Evolutionary conservation across 2,329 filamentous ascomycete species (phyloP).

Genomic region (Scorias spongiosa): DNA sequence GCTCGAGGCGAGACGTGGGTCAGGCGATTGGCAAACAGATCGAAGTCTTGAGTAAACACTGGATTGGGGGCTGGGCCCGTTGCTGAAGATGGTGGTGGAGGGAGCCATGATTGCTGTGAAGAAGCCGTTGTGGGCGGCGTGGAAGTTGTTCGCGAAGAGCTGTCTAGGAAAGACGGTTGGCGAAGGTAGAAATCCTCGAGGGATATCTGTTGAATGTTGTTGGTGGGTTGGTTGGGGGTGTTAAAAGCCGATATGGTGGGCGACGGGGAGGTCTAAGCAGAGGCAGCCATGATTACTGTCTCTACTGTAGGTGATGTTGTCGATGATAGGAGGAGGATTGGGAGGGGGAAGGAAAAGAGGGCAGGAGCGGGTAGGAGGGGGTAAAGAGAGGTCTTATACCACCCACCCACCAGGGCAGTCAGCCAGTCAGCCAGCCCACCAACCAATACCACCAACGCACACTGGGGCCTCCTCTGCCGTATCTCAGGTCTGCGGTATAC

Average conservation of each 20-base stretch:
- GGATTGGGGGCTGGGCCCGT: constrained; percentile 35
- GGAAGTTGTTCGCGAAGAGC: constrained; percentile 48
- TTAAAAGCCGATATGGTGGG: constrained; percentile 15
- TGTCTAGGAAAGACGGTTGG: constrained; percentile 7
- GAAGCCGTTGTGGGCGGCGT: constrained; percentile 74
- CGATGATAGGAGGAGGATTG: constrained; percentile 6
- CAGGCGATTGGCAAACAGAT: constrained; percentile 36
- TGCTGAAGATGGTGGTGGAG: constrained; percentile 40
- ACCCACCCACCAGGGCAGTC: background rate
- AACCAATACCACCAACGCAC: no score
- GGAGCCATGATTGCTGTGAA: constrained; percentile 59
- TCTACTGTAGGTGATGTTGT: constrained; percentile 12
- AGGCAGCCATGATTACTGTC: constrained; percentile 18
- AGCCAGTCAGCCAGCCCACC: background rate
- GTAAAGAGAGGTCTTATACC: background rate
- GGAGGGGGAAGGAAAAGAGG: constrained; percentile 5
- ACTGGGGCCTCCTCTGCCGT: no score
- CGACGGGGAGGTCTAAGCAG: constrained; percentile 13
- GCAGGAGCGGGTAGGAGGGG: constrained; percentile 4
- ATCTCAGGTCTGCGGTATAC: no score
- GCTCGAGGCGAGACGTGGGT: constrained; percentile 30
- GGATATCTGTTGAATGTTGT: constrained; percentile 15
- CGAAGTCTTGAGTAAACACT: constrained; percentile 51
- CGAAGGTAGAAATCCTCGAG: constrained; percentile 21
- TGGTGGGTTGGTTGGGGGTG: constrained; percentile 8